phyloP scores from a whole-genome alignment of 768 basidiomycete genomes.

The Leucosporidium yakuticum region DNA sequence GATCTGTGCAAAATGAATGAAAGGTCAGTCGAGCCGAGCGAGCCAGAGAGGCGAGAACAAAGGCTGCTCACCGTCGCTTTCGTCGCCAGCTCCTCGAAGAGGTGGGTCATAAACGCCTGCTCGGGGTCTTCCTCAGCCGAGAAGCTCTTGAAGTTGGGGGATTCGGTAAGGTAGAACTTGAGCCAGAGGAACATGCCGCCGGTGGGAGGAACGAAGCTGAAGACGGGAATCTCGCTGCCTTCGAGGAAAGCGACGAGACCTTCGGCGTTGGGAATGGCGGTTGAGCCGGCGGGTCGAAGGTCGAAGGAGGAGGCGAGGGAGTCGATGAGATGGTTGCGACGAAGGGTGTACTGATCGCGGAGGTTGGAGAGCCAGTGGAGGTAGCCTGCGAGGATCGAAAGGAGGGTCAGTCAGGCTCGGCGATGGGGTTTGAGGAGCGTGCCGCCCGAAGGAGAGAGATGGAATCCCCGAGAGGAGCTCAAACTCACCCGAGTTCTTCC shows the following conservation, averaged over 20 bases:
- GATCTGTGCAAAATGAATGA: too few species aligned
- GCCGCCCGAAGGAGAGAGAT: too few species aligned
- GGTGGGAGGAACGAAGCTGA: slow-evolving; percentile 65
- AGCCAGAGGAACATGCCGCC: slow-evolving; percentile 67
- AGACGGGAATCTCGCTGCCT: slow-evolving; percentile 44
- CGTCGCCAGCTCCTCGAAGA: slow-evolving; percentile 12
- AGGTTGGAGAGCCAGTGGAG: too few species aligned
- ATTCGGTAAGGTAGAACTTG: background rate
- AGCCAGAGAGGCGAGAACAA: too few species aligned
- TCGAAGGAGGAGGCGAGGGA: background rate
- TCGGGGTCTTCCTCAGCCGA: slow-evolving; percentile 4
- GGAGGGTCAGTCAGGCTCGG: too few species aligned
- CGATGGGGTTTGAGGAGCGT: too few species aligned
- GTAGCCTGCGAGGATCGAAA: too few species aligned
- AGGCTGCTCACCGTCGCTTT: background rate
- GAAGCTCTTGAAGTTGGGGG: background rate
- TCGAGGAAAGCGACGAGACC: slow-evolving; percentile 14
- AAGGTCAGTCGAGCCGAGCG: too few species aligned
- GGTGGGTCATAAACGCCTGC: slow-evolving; percentile 7
- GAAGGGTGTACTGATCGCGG: too few species aligned
- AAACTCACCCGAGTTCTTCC: too few species aligned
- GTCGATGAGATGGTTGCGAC: too few species aligned
- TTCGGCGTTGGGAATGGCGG: background rate
- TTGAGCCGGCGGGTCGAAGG: slow-evolving; percentile 46
- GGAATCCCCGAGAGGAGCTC: too few species aligned